Evolutionary conservation across 2,329 filamentous ascomycete species (phyloP).

Genomic region (Cryphonectria naterciae): DNA sequence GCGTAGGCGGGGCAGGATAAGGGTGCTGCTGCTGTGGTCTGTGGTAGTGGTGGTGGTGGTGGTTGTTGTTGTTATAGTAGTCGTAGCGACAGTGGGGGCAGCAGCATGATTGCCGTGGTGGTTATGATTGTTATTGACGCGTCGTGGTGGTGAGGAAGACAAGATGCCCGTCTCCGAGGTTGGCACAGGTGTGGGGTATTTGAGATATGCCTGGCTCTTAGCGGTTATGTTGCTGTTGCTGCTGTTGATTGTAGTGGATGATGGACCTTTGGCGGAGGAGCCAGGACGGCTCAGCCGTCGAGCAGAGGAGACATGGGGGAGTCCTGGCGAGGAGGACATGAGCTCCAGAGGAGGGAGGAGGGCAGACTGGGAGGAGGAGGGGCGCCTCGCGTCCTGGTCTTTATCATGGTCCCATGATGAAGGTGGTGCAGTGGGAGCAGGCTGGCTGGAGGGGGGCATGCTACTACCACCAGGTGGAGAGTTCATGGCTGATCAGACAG

Average conservation of each 20-base stretch:
- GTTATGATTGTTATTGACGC: slow-evolving; percentile 40
- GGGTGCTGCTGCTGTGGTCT: neutral
- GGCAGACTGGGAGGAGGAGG: slow-evolving; percentile 57
- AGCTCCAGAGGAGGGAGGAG: slow-evolving; percentile 81
- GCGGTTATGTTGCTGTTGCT: neutral
- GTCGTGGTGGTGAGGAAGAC: slow-evolving; percentile 76
- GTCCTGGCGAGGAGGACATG: slow-evolving; percentile 74
- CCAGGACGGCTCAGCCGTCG: slow-evolving; percentile 65
- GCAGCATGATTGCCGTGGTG: neutral
- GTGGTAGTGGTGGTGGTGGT: slow-evolving; percentile 27
- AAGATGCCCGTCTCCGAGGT: slow-evolving; percentile 93
- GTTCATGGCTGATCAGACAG: slow-evolving; percentile 22
- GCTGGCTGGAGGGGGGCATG: slow-evolving; percentile 19
- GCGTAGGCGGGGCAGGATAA: slow-evolving; percentile 50
- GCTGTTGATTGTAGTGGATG: slow-evolving; percentile 8
- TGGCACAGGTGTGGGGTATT: slow-evolving; percentile 91
- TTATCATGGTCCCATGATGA: slow-evolving; percentile 40
- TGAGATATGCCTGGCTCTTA: slow-evolving; percentile 52
- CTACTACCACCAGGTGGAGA: slow-evolving; percentile 23
- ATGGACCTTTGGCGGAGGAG: slow-evolving; percentile 38
- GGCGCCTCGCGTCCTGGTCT: slow-evolving; percentile 52
- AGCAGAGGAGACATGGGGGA: slow-evolving; percentile 60
- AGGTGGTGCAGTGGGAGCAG: slow-evolving; percentile 32
- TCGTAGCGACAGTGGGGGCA: slow-evolving; percentile 20
- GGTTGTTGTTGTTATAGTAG: slow-evolving; percentile 28